Evolutionary conservation across 2,329 filamentous ascomycete genomes (phyloP), one percentile per base, ranked within the genome.

Genomic region (Phialophora macrospora): DNA sequence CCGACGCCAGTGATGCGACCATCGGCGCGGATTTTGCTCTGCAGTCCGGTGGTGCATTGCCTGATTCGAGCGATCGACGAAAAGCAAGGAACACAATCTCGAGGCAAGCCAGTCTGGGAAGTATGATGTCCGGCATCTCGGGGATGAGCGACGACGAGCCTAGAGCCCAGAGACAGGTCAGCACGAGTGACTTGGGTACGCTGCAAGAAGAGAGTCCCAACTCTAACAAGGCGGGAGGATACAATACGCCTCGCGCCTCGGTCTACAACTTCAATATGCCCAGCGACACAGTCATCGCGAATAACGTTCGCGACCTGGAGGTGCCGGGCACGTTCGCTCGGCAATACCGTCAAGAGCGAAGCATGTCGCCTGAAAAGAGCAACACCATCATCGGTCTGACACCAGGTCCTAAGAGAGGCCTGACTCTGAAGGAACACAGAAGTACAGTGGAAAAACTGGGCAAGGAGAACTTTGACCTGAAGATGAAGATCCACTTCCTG

Each of bases 401-500:
- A 0, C 78, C 83, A 3, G 76, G 75, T 5, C 78, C 83, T 62
- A 80, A 81, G 32, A 83, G 87, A 51, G 91, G 87, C 72, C 81
- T 99, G 78, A 98, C 95, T 0, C 81, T 99, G 48, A 98, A 97
- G 77, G 95, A 99, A 78, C 95, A 99, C 78, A 97, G 94, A 75
- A 96, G 90, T 78, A 98, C 94, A 14, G 97, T 99, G 70, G 95
- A 99, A 77, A 88, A 93, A 65, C 84, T 98, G 1, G 96, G 92
- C 66, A 99, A 99, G 79, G 95, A 99, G 77, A 99, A 99, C 71
- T 99, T 98, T 75, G 94, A 97, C 76, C 81, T 98, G 62, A 97
- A 98, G 79, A 88, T 98, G 78, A 96, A 97, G 76, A 95, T 98
- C 70, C 96, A 97, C 83, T 99, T 97, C 75, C 85, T 99, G 56